Conservation (phyloP, 805 yeast genomes). For the Zygoascus bituminiphila region DNA sequence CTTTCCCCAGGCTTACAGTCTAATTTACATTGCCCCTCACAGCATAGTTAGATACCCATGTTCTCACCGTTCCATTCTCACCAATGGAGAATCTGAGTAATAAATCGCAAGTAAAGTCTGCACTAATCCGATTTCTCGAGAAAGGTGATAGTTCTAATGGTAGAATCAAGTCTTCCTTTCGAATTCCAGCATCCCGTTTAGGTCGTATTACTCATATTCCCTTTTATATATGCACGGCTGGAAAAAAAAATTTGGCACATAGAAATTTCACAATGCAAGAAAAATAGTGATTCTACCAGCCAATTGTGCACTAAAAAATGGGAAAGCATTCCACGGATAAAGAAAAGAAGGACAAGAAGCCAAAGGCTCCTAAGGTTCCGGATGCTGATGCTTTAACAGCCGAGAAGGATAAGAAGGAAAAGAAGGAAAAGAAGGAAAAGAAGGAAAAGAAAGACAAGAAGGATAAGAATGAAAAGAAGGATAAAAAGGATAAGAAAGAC, state of each 20-base stretch:
- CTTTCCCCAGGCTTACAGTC: too few species aligned
- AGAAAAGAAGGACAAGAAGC: slow-evolving; percentile 18
- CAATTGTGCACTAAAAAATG: not conserved
- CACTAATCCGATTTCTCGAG: too few species aligned
- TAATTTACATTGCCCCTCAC: too few species aligned
- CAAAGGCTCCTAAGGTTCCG: slow-evolving; percentile 6
- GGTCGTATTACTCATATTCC: too few species aligned
- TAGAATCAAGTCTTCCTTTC: too few species aligned
- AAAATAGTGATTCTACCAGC: not conserved
- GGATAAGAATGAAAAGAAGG: slow-evolving; percentile 22
- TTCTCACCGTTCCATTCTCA: too few species aligned
- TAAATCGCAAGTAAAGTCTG: too few species aligned
- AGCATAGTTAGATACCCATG: too few species aligned
- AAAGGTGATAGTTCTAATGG: too few species aligned
- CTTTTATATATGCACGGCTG: not conserved
- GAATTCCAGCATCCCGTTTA: too few species aligned
- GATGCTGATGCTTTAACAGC: slow-evolving; percentile 9
- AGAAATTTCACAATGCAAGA: too few species aligned
- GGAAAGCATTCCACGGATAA: slow-evolving; percentile 15
- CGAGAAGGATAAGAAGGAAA: slow-evolving; percentile 25
- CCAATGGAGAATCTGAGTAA: too few species aligned
- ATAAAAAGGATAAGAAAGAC: slow-evolving; percentile 30
- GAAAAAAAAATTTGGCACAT: slow-evolving; percentile 2
- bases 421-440: slow-evolving; percentile 21
- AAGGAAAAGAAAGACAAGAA: slow-evolving; percentile 23